Evolutionary conservation across 106 monocot species (phyloP), one percentile per base, ranked within the genome.

Genomic region (Hemerocallis citrina): DNA sequence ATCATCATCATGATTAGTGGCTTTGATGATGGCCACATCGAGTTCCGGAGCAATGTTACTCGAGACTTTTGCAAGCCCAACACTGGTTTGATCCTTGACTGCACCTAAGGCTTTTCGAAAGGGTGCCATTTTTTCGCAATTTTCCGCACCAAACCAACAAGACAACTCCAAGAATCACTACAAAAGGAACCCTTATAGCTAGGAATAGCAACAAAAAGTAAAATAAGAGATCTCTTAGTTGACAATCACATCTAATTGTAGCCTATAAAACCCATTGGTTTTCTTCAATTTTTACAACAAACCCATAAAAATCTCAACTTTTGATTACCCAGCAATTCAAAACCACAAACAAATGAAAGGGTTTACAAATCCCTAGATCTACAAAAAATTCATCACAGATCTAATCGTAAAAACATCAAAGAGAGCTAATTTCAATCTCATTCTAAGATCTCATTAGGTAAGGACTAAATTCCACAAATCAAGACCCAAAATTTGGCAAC

Each of bases 1-100:
- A 39, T 78, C 85, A 43, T 85, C 76, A 35, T 85, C 89, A 32
- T 89, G 89, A 57, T 75, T 73, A n/a, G 85, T 90, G 15, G 89
- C 89, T 48, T 82, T 81, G 14, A 90, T 76, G 27, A 90, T 67
- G 34, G 82, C 85, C 20, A 85, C 82, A 8, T 90, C 85, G 4
- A 90, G 73, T 20, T 90, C 89, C 1, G 89, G 85, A 13, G 78
- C 69, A 23, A 61, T 57, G 64, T 57, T 72, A 67, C 75, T 70
- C 8, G 82, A 81, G 68, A 98, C 89, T 65, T 76, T 85, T 34
- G 81, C 85, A 0, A 90, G 52, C 9, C 85, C 52, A 27, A 90
- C 85, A 65, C 68, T 79, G 16, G 89, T 85, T 63, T 81, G 81
- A 66, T 85, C 85, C 59, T 81, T 85, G 64, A 85, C 81, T 28